Conservation (phyloP, 768 basidiomycete genomes). For the Pleurotus tuber-regium region DNA sequence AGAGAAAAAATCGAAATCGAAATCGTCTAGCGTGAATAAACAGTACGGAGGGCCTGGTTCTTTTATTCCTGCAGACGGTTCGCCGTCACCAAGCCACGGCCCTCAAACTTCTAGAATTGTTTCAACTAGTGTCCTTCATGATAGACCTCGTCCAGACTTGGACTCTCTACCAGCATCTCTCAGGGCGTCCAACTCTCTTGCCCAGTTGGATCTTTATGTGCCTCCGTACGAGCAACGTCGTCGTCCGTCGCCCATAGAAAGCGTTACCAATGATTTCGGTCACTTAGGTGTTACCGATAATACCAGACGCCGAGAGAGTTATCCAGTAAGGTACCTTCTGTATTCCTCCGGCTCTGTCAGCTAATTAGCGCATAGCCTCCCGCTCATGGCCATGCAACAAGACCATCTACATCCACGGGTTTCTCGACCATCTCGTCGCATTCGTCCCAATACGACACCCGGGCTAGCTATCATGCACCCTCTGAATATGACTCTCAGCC, state of each 20-base stretch:
- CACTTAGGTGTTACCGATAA: constrained; percentile 57
- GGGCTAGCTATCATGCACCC: constrained; percentile 35
- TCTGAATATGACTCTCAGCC: constrained; percentile 23
- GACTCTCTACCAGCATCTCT: constrained; percentile 62
- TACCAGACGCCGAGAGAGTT: constrained; percentile 51
- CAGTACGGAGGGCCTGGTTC: constrained; percentile 80
- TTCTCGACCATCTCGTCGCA: constrained; percentile 33
- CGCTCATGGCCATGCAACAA: constrained; percentile 33
- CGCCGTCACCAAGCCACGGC: constrained; percentile 23
- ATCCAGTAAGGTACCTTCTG: constrained; percentile 44
- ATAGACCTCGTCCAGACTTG: constrained; percentile 37
- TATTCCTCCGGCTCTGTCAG: not conserved
- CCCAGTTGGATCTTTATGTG: constrained; percentile 65
- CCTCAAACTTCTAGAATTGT: constrained; percentile 28
- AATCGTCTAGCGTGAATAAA: constrained; percentile 47
- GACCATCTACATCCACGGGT: constrained; percentile 35
- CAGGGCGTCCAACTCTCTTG: constrained; percentile 58
- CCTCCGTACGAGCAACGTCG: constrained; percentile 67
- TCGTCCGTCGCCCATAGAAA: constrained; percentile 43
- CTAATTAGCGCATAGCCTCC: constrained; percentile 27
- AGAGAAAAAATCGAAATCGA: constrained; percentile 58
- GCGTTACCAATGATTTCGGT: constrained; percentile 60
- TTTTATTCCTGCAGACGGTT: constrained; percentile 56
- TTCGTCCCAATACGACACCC: constrained; percentile 24
- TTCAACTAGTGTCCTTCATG: constrained; percentile 30